phyloP scores from a whole-genome alignment of 2,329 filamentous ascomycete species.

The Emmonsia crescens region DNA sequence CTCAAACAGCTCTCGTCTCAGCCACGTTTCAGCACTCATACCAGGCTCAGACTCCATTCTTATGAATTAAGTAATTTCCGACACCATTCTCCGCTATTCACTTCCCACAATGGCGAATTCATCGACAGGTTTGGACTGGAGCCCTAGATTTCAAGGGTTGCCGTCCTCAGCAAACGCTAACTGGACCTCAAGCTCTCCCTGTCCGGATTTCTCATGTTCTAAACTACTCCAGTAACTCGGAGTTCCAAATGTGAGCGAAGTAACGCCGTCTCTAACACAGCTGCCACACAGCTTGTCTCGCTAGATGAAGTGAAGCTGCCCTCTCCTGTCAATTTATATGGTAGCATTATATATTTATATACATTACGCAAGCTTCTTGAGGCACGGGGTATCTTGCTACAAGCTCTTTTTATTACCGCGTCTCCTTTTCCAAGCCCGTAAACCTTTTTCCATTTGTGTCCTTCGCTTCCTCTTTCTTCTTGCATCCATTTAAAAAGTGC shows the following conservation, averaged over 20 bases:
- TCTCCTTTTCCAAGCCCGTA: neutral
- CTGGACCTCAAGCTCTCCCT: neutral
- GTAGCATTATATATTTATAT: neutral
- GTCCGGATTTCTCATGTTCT: neutral
- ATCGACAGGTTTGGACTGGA: neutral
- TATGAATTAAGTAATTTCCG: neutral
- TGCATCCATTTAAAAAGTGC: neutral
- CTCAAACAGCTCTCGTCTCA: neutral
- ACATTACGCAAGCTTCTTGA: neutral
- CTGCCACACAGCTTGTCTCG: neutral
- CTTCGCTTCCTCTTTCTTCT: neutral
- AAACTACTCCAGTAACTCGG: neutral
- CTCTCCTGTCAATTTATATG: neutral
- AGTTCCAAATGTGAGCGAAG: neutral
- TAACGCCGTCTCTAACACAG: neutral
- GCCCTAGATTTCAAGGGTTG: neutral
- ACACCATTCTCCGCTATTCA: neutral
- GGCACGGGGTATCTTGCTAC: neutral
- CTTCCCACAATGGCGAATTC: neutral
- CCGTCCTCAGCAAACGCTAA: neutral
- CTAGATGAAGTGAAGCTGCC: neutral
- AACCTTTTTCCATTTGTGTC: neutral
- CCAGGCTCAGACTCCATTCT: neutral
- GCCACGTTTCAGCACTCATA: neutral
- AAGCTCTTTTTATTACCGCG: neutral